These are phyloP conservation scores for Danielia oregonensis DNA, from an alignment of 805 yeast genomes.

Conservation along the genomic window DNA sequence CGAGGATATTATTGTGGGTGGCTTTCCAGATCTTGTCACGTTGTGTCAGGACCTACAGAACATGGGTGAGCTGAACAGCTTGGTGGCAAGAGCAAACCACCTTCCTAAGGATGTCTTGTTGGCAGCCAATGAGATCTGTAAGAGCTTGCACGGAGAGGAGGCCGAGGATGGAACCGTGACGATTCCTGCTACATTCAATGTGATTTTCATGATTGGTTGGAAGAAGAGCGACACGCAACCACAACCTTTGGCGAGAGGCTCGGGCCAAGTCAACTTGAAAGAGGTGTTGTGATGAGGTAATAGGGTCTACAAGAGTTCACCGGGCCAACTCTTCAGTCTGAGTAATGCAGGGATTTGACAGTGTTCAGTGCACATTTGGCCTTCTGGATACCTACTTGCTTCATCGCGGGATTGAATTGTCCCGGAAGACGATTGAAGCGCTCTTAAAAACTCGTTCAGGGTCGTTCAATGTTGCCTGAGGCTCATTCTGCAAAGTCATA, in stretches of 20 bases:
- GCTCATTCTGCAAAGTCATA: too few species aligned
- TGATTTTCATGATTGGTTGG: conserved; percentile 88
- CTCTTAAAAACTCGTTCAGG: too few species aligned
- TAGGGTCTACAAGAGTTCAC: too few species aligned
- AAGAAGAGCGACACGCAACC: conserved; percentile 69
- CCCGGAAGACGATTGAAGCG: too few species aligned
- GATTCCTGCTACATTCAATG: conserved; percentile 76
- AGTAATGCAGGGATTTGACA: too few species aligned
- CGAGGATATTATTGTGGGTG: conserved; percentile 74
- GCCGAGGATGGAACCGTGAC: conserved; percentile 43
- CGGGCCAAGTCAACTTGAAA: conserved; percentile 64
- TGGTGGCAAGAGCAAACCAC: conserved; percentile 41
- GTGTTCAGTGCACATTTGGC: too few species aligned
- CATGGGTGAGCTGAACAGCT: conserved; percentile 85
- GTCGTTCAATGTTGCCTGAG: too few species aligned
- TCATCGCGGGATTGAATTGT: too few species aligned
- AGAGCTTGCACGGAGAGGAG: conserved; percentile 62
- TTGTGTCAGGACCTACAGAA: conserved; percentile 67
- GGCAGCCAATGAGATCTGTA: conserved; percentile 77
- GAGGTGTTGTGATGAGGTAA: conserved; percentile 44
- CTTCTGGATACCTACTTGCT: too few species aligned
- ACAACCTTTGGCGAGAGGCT: conserved; percentile 68
- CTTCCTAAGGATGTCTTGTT: conserved; percentile 56
- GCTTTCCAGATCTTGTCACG: conserved; percentile 66
- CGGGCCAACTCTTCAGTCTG: too few species aligned